Percentiles rank a stretch among this genome's conserved stretches.
phyloP scores from a whole-genome alignment of 2,329 filamentous ascomycete genomes.

The Colletotrichum lupini region DNA sequence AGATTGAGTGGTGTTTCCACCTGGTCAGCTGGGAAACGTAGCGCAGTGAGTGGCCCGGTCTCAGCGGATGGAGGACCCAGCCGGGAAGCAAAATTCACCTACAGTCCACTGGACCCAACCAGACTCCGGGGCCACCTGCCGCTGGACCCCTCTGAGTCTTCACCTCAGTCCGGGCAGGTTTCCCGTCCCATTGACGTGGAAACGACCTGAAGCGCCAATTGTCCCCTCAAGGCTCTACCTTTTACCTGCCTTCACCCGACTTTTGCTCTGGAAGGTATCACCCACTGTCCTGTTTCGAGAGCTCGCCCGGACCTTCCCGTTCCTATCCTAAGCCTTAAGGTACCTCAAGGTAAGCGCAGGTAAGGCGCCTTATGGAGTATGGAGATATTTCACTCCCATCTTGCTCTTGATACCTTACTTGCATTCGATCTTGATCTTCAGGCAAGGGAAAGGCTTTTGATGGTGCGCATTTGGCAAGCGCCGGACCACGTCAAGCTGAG shows the following conservation, averaged over 20 bases:
- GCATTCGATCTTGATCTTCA: too few species aligned
- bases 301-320: background rate
- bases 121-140: background rate
- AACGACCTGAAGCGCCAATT: background rate
- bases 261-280: too few species aligned
- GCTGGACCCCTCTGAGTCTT: background rate
- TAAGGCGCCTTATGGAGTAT: too few species aligned
- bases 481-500: too few species aligned
- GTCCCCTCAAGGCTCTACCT: background rate
- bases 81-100: slow-evolving; percentile 5
- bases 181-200: background rate
- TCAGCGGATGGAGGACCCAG: slow-evolving; percentile 5
- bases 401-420: too few species aligned
- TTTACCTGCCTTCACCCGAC: background rate
- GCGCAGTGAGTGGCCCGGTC: slow-evolving; percentile 2
- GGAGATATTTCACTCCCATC: too few species aligned
- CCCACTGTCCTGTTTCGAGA: background rate
- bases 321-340: too few species aligned
- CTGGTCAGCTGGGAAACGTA: slow-evolving; percentile 5
- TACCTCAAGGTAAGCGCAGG: too few species aligned
- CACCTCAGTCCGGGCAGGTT: background rate
- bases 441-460: background rate
- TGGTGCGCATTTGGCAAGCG: background rate
- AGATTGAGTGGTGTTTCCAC: background rate
- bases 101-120: background rate